Percentiles rank a stretch among this genome's conserved stretches.
These are phyloP conservation scores for Santalum album DNA, from an alignment of 164 flowering plant species.

Conservation along the genomic window DNA sequence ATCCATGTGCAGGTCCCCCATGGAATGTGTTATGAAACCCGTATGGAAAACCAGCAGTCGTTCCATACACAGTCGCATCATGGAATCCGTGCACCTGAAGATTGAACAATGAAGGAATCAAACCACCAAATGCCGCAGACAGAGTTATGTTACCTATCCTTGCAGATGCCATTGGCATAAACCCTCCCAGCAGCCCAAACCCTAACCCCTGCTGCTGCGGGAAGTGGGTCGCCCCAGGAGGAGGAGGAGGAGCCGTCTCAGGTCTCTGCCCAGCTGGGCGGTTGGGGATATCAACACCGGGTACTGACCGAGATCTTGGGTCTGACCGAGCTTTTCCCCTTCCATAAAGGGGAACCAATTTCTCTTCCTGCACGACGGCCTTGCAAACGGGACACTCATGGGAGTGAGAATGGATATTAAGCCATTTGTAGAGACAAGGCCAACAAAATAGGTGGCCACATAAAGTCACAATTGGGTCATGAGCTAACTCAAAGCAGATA, in stretches of 20 bases:
- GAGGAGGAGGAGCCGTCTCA: constrained; percentile 19
- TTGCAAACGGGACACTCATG: constrained; percentile 2
- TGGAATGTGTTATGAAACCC: constrained; percentile 18
- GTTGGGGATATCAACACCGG: constrained; percentile 15
- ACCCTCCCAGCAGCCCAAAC: constrained; percentile 12
- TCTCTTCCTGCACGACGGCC: constrained; percentile 17
- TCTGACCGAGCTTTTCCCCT: constrained; percentile 17
- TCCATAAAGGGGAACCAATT: constrained; percentile 25
- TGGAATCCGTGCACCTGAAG: constrained; percentile 22
- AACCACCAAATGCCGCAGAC: constrained; percentile 16
- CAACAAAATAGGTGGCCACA: constrained; percentile 4
- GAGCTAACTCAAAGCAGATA: constrained; percentile 2
- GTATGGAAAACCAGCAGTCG: constrained; percentile 18
- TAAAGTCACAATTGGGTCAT: constrained; percentile 1
- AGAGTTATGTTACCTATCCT: constrained; percentile 17
- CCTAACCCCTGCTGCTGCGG: constrained; percentile 11
- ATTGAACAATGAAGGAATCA: constrained; percentile 19
- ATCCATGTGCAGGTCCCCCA: constrained; percentile 23
- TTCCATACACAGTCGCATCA: constrained; percentile 21
- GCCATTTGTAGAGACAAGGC: constrained; percentile 2
- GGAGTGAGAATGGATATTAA: not conserved
- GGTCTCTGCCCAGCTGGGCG: constrained; percentile 28
- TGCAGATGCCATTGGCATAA: constrained; percentile 17
- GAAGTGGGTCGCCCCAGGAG: constrained; percentile 10
- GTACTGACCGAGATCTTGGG: constrained; percentile 9